A percentile compares a stretch with the other conserved stretches of the same genome.
These are phyloP conservation scores for Metschnikowia gelsemii DNA, from an alignment of 805 yeast species.

Conservation along the genomic window DNA sequence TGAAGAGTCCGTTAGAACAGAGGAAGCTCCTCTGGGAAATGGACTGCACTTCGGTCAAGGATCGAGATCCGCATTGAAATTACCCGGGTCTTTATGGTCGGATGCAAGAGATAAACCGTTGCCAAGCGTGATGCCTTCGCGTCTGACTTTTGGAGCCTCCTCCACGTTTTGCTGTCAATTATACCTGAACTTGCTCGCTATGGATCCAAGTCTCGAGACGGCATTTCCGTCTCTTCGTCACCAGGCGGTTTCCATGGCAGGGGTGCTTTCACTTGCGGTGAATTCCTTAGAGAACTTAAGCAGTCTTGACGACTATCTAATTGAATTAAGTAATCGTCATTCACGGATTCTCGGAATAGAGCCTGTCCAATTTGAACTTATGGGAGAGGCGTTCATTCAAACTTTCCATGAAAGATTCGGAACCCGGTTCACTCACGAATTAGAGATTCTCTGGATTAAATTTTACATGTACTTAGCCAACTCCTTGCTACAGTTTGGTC, in stretches of 20 bases:
- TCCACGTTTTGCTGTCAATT: conserved; percentile 75
- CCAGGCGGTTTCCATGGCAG: conserved; percentile 80
- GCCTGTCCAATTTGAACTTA: conserved; percentile 60
- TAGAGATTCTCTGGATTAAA: conserved; percentile 71
- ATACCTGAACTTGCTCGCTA: conserved; percentile 63
- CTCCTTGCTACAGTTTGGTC: conserved; percentile 59
- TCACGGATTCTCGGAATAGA: conserved; percentile 73
- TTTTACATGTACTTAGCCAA: conserved; percentile 68
- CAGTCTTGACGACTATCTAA: conserved; percentile 56
- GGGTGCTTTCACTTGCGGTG: conserved; percentile 69
- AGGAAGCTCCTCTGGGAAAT: too few species aligned
- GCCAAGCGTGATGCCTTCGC: conserved; percentile 13
- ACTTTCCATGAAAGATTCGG: conserved; percentile 68
- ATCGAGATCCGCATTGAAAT: conserved; percentile 11
- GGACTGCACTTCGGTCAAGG: too few species aligned
- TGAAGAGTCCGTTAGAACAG: conserved; percentile 31
- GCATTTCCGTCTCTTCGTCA: conserved; percentile 73
- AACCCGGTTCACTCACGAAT: conserved; percentile 51
- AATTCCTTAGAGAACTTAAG: conserved; percentile 59
- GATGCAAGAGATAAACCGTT: conserved; percentile 13
- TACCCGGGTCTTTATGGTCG: conserved; percentile 18
- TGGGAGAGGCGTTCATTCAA: conserved; percentile 70
- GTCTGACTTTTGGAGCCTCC: conserved; percentile 25
- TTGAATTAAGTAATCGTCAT: conserved; percentile 70
- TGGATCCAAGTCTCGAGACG: conserved; percentile 59